These are phyloP conservation scores for Angomonas deanei DNA, from an alignment of 208 protist genomes.

Conservation along the genomic window DNA sequence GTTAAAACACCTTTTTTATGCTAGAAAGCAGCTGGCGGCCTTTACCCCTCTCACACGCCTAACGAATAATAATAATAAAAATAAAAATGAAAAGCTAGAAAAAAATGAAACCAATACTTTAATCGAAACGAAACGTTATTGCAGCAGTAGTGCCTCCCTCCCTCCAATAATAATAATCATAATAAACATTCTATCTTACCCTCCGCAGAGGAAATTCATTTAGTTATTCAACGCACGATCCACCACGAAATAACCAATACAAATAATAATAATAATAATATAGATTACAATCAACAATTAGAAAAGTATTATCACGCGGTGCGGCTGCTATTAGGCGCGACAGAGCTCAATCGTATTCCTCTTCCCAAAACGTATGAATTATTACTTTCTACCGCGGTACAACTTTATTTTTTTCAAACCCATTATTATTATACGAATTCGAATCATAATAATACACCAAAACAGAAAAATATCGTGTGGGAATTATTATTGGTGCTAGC, in stretches of 20 bases:
- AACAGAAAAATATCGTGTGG: background rate
- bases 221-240: constrained; percentile 40
- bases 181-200: constrained; percentile 15
- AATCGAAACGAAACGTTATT: no score
- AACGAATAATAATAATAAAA: no score
- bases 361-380: constrained; percentile 57
- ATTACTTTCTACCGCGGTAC: constrained; percentile 33
- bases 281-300: background rate
- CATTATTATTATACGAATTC: no score
- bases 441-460: no score
- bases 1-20: background rate
- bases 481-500: background rate
- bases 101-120: no score
- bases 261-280: no score
- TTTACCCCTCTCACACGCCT: no score
- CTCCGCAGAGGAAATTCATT: constrained; percentile 61
- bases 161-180: no score
- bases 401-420: background rate
- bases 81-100: no score
- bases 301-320: constrained; percentile 16
- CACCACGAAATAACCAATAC: no score
- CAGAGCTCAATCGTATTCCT: constrained; percentile 48
- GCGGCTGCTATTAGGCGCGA: constrained; percentile 42
- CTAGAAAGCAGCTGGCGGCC: no score
- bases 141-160: no score